A percentile compares a stretch with the other conserved stretches of the same genome.
Evolutionary conservation across 352 stramenopile genomes (phyloP).

Genomic region (Peronospora farinosa): DNA sequence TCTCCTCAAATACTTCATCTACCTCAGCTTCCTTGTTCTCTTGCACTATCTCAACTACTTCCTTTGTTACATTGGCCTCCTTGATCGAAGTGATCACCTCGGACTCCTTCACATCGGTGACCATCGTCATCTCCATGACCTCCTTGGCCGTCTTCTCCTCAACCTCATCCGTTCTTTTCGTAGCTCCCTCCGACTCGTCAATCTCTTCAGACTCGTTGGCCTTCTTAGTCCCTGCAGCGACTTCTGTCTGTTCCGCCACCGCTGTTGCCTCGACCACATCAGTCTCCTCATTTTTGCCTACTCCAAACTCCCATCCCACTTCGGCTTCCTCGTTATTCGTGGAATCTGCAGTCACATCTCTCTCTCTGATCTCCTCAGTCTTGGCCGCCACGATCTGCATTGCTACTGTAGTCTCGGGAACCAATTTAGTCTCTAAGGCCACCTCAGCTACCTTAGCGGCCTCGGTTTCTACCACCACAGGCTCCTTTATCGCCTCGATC

Average conservation of each 20-base stretch:
- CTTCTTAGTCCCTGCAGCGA: not conserved
- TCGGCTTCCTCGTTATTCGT: not conserved
- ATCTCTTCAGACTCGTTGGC: not conserved
- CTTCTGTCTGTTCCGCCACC: not conserved
- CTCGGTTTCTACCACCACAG: not conserved
- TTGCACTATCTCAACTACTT: constrained; percentile 4
- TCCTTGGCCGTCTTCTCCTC: constrained; percentile 1
- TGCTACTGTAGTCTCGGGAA: too few relatives aligned
- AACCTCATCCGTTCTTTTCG: not conserved
- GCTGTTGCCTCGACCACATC: not conserved
- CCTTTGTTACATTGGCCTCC: not conserved
- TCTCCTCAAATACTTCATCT: constrained; percentile 11
- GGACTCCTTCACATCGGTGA: constrained; percentile 1
- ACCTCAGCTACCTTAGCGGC: not conserved
- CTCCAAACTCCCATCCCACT: not conserved
- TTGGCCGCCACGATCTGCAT: not conserved
- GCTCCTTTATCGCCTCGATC: not conserved
- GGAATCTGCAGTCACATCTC: not conserved
- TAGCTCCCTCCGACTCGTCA: constrained; percentile 1
- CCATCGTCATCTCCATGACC: not conserved
- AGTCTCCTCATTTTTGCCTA: not conserved
- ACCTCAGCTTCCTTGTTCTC: constrained; percentile 2
- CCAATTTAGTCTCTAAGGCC: not conserved
- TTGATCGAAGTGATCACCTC: not conserved
- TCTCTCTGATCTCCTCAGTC: not conserved